Conservation (phyloP, 2,329 filamentous ascomycete species). For the Daldinia eschscholtzii region DNA sequence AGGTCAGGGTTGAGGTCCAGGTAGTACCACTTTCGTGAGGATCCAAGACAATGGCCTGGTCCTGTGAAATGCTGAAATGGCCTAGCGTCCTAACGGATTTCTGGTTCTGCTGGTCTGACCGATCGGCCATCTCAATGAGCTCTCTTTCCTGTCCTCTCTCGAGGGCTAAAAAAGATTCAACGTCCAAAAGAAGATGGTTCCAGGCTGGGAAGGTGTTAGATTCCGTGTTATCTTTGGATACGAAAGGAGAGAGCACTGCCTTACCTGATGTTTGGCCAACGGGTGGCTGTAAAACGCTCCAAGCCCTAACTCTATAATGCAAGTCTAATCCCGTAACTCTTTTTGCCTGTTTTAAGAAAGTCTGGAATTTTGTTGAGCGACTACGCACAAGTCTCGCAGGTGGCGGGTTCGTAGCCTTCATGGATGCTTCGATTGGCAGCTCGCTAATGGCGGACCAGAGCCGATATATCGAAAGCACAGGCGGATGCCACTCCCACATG, state of each 20-base stretch:
- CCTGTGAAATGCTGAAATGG: conserved; percentile 75
- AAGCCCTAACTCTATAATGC: conserved; percentile 81
- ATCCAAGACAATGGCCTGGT: conserved; percentile 85
- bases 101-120: conserved; percentile 79
- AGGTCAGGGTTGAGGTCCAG: conserved; percentile 66
- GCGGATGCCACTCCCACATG: conserved; percentile 85
- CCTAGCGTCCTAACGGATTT: conserved; percentile 79
- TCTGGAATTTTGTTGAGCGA: conserved; percentile 75
- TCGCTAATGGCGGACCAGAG: conserved; percentile 73
- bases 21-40: conserved; percentile 74
- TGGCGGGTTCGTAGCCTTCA: conserved; percentile 71
- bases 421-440: conserved; percentile 66
- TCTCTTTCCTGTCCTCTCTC: conserved; percentile 74
- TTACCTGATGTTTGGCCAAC: conserved; percentile 54
- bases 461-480: conserved; percentile 86
- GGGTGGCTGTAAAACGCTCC: conserved; percentile 70
- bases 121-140: conserved; percentile 73
- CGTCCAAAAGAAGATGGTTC: conserved; percentile 69
- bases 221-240: conserved; percentile 38
- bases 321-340: conserved; percentile 73
- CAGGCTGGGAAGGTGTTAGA: conserved; percentile 51
- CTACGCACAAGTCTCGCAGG: conserved; percentile 79
- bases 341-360: conserved; percentile 84
- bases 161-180: conserved; percentile 72
- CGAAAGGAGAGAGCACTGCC: conserved; percentile 54